Evolutionary conservation across 164 flowering plant species (phyloP).

Genomic region (Dillenia suffruticosa): DNA sequence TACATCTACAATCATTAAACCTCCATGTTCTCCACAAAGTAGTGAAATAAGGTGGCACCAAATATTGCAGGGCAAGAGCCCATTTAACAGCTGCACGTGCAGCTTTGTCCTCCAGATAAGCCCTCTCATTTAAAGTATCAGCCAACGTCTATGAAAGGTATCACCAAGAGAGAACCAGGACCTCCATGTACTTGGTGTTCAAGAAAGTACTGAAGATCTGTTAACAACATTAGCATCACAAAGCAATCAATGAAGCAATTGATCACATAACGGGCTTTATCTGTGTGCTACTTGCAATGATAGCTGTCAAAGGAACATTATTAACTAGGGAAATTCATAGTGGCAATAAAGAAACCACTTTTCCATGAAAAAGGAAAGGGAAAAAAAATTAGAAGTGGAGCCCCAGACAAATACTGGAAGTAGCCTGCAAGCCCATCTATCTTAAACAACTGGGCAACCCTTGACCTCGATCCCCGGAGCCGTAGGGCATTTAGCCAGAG

Average conservation of each 20-base stretch:
- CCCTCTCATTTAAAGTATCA: constrained; percentile 68
- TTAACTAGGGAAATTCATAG: no score
- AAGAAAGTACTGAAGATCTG: constrained; percentile 78
- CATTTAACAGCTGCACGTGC: constrained; percentile 83
- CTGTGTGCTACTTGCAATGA: no score
- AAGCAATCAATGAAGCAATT: neutral
- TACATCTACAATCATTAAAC: no score
- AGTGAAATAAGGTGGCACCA: no score
- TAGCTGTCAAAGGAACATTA: no score
- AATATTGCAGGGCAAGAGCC: constrained; percentile 33
- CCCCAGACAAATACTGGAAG: no score
- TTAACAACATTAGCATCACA: constrained; percentile 2
- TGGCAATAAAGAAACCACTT: no score
- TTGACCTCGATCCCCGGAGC: constrained; percentile 49
- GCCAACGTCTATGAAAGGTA: constrained; percentile 95
- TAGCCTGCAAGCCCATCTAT: no score
- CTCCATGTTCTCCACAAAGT: no score
- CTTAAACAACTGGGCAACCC: constrained; percentile 53
- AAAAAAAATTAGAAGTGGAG: no score
- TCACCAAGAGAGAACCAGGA: constrained; percentile 81
- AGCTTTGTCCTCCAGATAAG: constrained; percentile 87
- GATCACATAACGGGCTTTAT: neutral
- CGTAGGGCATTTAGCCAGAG: constrained; percentile 61
- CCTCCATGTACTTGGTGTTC: constrained; percentile 82
- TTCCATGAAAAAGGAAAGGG: no score